Evolutionary conservation across 2,329 filamentous ascomycete species (phyloP), one percentile per base, ranked within the genome.

Genomic region (Ascochyta rabiei): DNA sequence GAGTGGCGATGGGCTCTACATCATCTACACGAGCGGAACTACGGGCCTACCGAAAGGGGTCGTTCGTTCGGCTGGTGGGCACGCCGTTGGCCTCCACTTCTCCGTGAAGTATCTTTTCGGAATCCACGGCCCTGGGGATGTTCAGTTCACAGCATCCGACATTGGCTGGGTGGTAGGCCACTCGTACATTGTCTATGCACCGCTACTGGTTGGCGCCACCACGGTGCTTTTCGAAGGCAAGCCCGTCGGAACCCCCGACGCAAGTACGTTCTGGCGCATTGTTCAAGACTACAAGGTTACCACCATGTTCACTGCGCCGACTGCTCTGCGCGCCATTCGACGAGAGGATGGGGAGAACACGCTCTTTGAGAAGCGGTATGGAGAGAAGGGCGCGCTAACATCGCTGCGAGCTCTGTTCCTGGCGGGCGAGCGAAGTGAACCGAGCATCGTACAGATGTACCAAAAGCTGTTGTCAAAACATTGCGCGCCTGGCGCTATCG

Each of bases 181-280:
- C 31, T 73, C 71, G 6, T 97, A 95, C 71, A 96, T 96, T 59
- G 80, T 96, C 12, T 97, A 97, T 69, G 93, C 86, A 4, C 93
- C 93, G 12, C 83, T 98, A 6, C 83, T 97, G 1, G 86, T 89
- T 0, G 93, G 93, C 5, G 92, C 93, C 2, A 88, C 92, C 1
- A 96, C 91, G 0, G 85, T 97, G 1, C 80, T 97, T 0, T 97
- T 92, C 73, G 93, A 97, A 76, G 93, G 93, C n/a, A 97, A 97
- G 63, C 93, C 93, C 0, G 82, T 96, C 12, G 92, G 92, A 4
- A 96, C 92, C 0, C 93, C 93, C 0, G 87, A 96, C 65, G 89
- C 91, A 0, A 89, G 90, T 6, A 89, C 89, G 0, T 95, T 97
- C 72, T 98, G 93, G 93, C 82, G 92, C 2, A 85, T 96, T 16